These are phyloP conservation scores for Ascochyta lentis DNA, from an alignment of 2,329 filamentous ascomycete genomes.

Conservation along the genomic window DNA sequence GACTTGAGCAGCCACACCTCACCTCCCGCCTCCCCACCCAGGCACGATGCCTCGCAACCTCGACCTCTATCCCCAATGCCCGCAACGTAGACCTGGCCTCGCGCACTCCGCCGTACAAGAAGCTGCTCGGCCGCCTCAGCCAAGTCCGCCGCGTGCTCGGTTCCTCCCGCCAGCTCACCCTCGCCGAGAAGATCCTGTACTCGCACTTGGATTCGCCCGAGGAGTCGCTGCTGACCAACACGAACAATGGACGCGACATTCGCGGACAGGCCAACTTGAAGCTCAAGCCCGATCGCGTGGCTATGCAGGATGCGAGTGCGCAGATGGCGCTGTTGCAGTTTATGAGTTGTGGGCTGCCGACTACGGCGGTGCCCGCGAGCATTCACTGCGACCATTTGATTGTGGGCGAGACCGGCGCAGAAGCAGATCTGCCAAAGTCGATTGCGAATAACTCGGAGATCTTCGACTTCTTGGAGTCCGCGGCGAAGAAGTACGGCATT, in stretches of 20 bases:
- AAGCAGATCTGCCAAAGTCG: conserved; percentile 81
- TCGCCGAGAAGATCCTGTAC: conserved; percentile 98
- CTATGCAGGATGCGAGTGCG: conserved; percentile 98
- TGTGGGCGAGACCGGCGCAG: conserved; percentile 89
- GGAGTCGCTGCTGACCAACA: conserved; percentile 82
- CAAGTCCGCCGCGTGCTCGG: conserved; percentile 79
- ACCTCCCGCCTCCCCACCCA: conserved; percentile 22
- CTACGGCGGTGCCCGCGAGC: conserved; percentile 91
- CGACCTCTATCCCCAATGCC: conserved; percentile 33
- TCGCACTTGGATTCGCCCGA: conserved; percentile 90
- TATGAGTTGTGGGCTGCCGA: conserved; percentile 92
- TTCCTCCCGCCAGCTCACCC: conserved; percentile 69
- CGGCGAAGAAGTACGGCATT: conserved; percentile 60
- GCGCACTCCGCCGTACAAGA: conserved; percentile 79
- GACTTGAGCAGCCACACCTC: conserved; percentile 32
- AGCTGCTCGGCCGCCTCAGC: conserved; percentile 77
- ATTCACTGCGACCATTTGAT: conserved; percentile 99
- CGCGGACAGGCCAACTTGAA: conserved; percentile 91
- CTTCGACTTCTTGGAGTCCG: conserved; percentile 95
- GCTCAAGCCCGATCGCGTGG: conserved; percentile 95
- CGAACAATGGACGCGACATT: conserved; percentile 82
- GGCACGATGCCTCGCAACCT: conserved; percentile 44
- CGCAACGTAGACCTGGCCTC: conserved; percentile 53
- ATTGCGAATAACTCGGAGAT: conserved; percentile 95
- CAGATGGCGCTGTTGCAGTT: conserved; percentile 99